Conservation (phyloP, 768 basidiomycete genomes). For the Psilocybe subaeruginosa region DNA sequence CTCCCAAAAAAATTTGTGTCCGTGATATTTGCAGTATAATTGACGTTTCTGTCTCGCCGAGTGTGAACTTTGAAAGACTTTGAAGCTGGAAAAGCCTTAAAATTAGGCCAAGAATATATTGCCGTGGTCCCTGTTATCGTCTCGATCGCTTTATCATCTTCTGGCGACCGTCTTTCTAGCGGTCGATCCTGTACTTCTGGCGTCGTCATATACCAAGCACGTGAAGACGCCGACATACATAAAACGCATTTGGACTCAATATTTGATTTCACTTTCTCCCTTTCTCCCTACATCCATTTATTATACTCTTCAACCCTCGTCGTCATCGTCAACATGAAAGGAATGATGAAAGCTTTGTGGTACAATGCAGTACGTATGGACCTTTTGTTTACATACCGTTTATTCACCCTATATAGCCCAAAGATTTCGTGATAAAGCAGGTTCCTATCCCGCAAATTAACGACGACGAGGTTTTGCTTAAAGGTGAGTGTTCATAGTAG, state of each 20-base stretch:
- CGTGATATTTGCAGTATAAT: no score
- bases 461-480: conserved; percentile 58
- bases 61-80: no score
- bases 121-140: no score
- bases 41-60: no score
- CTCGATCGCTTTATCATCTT: no score
- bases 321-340: conserved; percentile 43
- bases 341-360: conserved; percentile 76
- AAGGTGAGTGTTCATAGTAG: conserved; percentile 38
- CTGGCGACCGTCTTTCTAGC: no score
- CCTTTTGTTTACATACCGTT: conserved; percentile 50
- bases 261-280: background rate
- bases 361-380: conserved; percentile 67
- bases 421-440: conserved; percentile 52
- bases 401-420: conserved; percentile 33
- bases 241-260: background rate
- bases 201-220: background rate
- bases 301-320: background rate
- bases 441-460: conserved; percentile 53
- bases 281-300: background rate
- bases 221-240: background rate
- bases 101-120: no score
- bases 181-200: background rate
- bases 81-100: no score
- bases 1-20: background rate